Evolutionary conservation across 352 stramenopile species (phyloP).

Genomic region (Pythium aristosporum): DNA sequence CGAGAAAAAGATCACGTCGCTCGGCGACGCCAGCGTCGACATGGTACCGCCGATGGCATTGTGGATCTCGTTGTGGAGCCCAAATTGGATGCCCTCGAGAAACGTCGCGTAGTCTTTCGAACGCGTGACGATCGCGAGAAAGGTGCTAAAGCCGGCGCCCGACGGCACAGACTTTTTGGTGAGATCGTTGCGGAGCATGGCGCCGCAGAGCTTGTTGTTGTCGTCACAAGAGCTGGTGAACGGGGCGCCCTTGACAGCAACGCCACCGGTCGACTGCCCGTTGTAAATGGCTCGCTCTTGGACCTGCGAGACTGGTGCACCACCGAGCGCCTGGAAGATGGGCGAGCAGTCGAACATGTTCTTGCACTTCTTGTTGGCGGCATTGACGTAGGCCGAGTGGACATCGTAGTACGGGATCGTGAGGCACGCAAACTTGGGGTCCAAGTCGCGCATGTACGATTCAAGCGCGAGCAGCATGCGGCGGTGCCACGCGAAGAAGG

Average conservation of each 20-base stretch:
- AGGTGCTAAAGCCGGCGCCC: slow-evolving; percentile 47
- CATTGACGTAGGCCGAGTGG: slow-evolving; percentile 57
- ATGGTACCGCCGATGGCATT: slow-evolving; percentile 55
- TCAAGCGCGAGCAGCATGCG: slow-evolving; percentile 65
- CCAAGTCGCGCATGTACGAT: slow-evolving; percentile 57
- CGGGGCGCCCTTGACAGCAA: slow-evolving; percentile 30
- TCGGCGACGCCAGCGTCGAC: slow-evolving; percentile 44
- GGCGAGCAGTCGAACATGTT: slow-evolving; percentile 66
- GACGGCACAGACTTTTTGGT: slow-evolving; percentile 36
- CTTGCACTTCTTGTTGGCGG: slow-evolving; percentile 42
- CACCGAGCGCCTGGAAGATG: slow-evolving; percentile 56
- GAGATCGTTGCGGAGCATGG: slow-evolving; percentile 47
- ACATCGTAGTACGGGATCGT: slow-evolving; percentile 83
- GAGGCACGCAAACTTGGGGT: slow-evolving; percentile 55
- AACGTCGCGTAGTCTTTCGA: slow-evolving; percentile 60
- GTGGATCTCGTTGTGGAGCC: slow-evolving; percentile 63
- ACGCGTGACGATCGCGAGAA: slow-evolving; percentile 50
- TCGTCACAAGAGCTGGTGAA: slow-evolving; percentile 47
- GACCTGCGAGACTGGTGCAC: slow-evolving; percentile 20
- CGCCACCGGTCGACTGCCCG: slow-evolving; percentile 34
- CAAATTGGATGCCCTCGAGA: slow-evolving; percentile 56
- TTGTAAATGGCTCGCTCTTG: slow-evolving; percentile 28
- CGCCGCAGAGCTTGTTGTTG: slow-evolving; percentile 34
- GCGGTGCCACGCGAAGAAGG: slow-evolving; percentile 68
- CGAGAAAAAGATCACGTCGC: slow-evolving; percentile 70